Evolutionary conservation across 2,329 filamentous ascomycete species (phyloP).

Genomic region (Penicillium sp.): DNA sequence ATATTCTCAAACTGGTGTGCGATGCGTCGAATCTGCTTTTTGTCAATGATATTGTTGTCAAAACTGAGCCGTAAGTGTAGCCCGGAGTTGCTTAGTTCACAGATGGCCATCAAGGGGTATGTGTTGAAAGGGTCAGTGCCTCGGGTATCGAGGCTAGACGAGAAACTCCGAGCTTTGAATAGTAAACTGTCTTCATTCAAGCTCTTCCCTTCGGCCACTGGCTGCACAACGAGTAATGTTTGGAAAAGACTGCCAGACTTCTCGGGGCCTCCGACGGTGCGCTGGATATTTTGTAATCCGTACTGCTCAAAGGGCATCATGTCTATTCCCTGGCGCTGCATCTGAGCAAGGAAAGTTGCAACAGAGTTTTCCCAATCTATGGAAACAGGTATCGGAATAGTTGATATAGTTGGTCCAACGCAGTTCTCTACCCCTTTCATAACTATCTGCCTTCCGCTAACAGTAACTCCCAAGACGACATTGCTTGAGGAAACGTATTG

Average conservation of each 20-base stretch:
- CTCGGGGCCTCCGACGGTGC: conserved; percentile 20
- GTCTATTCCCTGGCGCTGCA: conserved; percentile 51
- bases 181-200: background rate
- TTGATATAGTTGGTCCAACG: conserved; percentile 28
- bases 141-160: conserved; percentile 49
- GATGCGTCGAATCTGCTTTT: conserved; percentile 35
- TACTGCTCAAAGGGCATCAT: conserved; percentile 40
- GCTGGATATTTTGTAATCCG: conserved; percentile 8
- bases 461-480: conserved; percentile 6
- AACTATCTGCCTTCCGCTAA: background rate
- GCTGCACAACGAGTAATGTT: conserved; percentile 33
- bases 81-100: conserved; percentile 48
- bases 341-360: conserved; percentile 47
- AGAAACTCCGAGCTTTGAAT: conserved; percentile 44
- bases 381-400: conserved; percentile 33
- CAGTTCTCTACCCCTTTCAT: background rate
- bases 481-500: conserved; percentile 4
- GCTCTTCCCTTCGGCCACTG: background rate
- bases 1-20: conserved; percentile 1
- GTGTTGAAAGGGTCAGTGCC: conserved; percentile 31
- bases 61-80: conserved; percentile 59
- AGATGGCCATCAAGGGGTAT: conserved; percentile 60
- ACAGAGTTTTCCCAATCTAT: conserved; percentile 29
- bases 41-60: conserved; percentile 51
- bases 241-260: conserved; percentile 34